These are phyloP conservation scores for Mesotaenium endlicherianum DNA, from an alignment of 139 green algal species.

Conservation along the genomic window DNA sequence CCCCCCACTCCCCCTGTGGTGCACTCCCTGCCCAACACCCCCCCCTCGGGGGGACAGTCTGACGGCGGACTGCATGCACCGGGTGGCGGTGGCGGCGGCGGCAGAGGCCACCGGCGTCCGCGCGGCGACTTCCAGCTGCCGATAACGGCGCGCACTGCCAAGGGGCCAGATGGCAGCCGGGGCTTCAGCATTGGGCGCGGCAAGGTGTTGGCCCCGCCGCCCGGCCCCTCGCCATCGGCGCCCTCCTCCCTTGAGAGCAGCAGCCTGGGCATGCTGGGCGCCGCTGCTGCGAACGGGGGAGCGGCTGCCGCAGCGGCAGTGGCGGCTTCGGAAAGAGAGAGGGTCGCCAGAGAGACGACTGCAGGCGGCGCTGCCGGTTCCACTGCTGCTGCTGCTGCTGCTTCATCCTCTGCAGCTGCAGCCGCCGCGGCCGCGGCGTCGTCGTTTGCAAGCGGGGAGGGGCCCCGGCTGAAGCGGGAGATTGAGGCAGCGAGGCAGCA, in stretches of 20 bases:
- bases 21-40: too few species aligned
- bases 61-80: too few species aligned
- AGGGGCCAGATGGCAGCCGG: constrained; percentile 5
- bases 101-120: too few species aligned
- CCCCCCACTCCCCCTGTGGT: too few species aligned
- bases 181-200: constrained; percentile 18
- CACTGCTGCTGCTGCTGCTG: too few species aligned
- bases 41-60: too few species aligned
- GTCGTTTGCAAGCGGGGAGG: not conserved
- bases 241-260: not conserved
- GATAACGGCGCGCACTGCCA: constrained; percentile 8
- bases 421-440: not conserved
- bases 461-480: not conserved
- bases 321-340: too few species aligned
- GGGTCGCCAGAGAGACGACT: too few species aligned
- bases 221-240: not conserved
- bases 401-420: too few species aligned
- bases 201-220: not conserved
- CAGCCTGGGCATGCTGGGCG: not conserved
- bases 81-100: too few species aligned
- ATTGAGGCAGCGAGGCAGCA: not conserved
- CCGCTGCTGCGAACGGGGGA: not conserved
- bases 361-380: not conserved
- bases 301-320: too few species aligned
- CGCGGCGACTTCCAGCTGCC: not conserved